Base-by-base conservation (phyloP, 2,329 filamentous ascomycete genomes). In the Microcyclospora tardicrescens region DNA sequence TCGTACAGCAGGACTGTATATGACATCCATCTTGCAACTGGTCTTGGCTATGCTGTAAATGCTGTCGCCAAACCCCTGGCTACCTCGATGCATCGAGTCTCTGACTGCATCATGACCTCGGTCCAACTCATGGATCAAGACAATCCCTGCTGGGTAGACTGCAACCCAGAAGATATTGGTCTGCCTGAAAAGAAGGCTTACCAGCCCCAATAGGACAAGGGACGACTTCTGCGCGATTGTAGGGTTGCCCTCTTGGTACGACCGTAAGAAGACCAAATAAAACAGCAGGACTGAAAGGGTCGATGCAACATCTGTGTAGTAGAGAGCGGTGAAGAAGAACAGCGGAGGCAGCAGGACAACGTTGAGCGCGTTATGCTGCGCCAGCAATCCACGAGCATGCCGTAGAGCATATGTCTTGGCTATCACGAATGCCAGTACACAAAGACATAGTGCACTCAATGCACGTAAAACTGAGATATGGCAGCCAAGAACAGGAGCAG, bases 81-180 rank as follows among this genome's bases (percentile, higher is more conserved):
- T 43, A 10, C 45, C 29, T 19, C 48, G 44, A 38, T 54, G 49
- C 54, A 57, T 58, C 1, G 52, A 56, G 10, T 51, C 43, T 37
- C 51, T 52, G 34, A 53, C 3, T 50, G 60, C 52, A 68, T 73
- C 42, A 74, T 61, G 13, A 62, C 67, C 48, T 71, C 67, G 2
- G 75, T 58, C 57, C 59, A 33, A 64, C 62, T 56, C 79, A 71
- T 32, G 75, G 43, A 5, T 40, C 1, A 53, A 34, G 3, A 48
- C 39, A 72, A 59, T 30, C 2, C 45, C 78, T 14, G 81, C 81
- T 51, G 85, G 74, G 52, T 83, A 85, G 0, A 87, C 67, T 1
- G 84, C 80, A 0, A 87, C 79, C 91, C 91, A 98, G 57, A 98
- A 94, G 40, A 96, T 81, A 53, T 98, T 98, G 0, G 91, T 98